Evolutionary conservation across 768 basidiomycete species (phyloP).

Genomic region (Boletus sp.): DNA sequence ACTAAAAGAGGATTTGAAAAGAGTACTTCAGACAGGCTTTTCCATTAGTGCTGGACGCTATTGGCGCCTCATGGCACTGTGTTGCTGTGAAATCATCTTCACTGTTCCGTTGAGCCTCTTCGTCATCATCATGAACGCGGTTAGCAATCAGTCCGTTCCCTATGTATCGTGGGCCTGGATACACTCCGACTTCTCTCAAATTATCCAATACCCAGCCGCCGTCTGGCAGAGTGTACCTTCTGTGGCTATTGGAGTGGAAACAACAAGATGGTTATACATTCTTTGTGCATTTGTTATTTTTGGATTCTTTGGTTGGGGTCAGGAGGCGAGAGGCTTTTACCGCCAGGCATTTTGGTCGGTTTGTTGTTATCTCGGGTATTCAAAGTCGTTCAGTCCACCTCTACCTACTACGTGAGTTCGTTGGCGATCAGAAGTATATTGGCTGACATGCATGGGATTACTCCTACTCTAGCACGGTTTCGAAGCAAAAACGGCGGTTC

Average conservation of each 20-base stretch:
- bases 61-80: neutral
- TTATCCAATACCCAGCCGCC: constrained; percentile 36
- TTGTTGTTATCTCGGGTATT: too few relatives aligned
- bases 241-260: constrained; percentile 26
- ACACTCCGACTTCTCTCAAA: constrained; percentile 47
- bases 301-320: constrained; percentile 54
- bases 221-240: constrained; percentile 35
- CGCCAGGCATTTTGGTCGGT: too few relatives aligned
- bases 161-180: constrained; percentile 51
- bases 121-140: constrained; percentile 13
- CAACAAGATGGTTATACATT: constrained; percentile 42
- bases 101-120: neutral
- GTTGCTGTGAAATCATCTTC: neutral
- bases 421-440: too few relatives aligned
- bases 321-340: constrained; percentile 39
- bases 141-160: constrained; percentile 14
- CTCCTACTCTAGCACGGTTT: too few relatives aligned
- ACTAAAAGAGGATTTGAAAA: constrained; percentile 1
- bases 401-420: too few relatives aligned
- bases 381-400: too few relatives aligned
- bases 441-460: too few relatives aligned
- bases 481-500: too few relatives aligned
- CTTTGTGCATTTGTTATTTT: constrained; percentile 44
- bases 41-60: constrained; percentile 1
- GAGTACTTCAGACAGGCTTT: constrained; percentile 13